Percentiles rank a stretch among this genome's conserved stretches.
Evolutionary conservation across 257 asterid genomes (phyloP).

Genomic region (Haberlea rhodopensis): DNA sequence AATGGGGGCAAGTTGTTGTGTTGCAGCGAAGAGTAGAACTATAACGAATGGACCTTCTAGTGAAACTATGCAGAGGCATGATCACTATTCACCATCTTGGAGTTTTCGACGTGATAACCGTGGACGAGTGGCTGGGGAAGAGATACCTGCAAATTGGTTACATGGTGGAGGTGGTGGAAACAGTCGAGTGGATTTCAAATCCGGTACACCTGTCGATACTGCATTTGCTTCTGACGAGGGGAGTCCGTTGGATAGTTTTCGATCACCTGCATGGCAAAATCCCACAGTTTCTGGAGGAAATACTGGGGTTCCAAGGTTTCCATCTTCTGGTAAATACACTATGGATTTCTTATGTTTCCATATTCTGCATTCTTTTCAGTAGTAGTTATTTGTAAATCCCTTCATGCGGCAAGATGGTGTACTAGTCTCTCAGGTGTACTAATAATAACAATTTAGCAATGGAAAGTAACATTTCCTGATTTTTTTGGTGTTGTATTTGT

Average conservation of each 20-base stretch:
- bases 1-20: slow-evolving; percentile 99
- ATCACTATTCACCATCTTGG: slow-evolving; percentile 88
- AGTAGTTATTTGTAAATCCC: not conserved
- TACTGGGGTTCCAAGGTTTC: slow-evolving; percentile 7
- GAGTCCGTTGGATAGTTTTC: slow-evolving; percentile 76
- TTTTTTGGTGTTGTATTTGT: not conserved
- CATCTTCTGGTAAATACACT: slow-evolving; percentile 44
- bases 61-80: slow-evolving; percentile 63
- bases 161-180: slow-evolving; percentile 46
- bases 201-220: slow-evolving; percentile 57
- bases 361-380: too few species aligned
- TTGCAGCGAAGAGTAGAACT: slow-evolving; percentile 79
- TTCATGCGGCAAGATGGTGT: not conserved
- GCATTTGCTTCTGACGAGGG: slow-evolving; percentile 84
- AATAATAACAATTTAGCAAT: not conserved
- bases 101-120: slow-evolving; percentile 96
- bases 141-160: slow-evolving; percentile 61
- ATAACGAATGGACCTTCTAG: slow-evolving; percentile 57
- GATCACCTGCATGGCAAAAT: slow-evolving; percentile 63
- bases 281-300: slow-evolving; percentile 73
- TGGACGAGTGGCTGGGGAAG: slow-evolving; percentile 91
- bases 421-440: not conserved
- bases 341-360: too few species aligned
- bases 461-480: not conserved
- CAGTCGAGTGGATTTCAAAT: slow-evolving; percentile 50